Evolutionary conservation across 2,329 filamentous ascomycete genomes (phyloP).

Genomic region (Diaporthe helianthi): DNA sequence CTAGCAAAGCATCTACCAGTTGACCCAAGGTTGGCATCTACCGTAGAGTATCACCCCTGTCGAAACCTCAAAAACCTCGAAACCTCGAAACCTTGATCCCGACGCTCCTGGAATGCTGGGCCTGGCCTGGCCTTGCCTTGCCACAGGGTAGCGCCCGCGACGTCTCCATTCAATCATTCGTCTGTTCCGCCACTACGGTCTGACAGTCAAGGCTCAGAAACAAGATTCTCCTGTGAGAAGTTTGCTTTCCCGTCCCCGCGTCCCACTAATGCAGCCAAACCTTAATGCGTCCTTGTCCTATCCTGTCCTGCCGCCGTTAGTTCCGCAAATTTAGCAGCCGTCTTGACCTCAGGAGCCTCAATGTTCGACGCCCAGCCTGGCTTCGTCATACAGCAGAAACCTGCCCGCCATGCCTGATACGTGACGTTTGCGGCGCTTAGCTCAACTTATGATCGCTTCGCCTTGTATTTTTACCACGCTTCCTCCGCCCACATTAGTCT

Average conservation of each 20-base stretch:
- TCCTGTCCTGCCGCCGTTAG: constrained; percentile 18
- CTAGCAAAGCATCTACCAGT: neutral
- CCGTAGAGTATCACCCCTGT: neutral
- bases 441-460: neutral
- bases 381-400: neutral
- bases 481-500: neutral
- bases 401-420: neutral
- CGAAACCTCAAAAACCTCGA: constrained; percentile 1
- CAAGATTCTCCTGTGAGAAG: constrained; percentile 25
- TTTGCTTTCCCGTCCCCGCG: constrained; percentile 21
- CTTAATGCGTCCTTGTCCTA: constrained; percentile 28
- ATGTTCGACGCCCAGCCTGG: neutral
- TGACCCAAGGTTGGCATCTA: too few species aligned
- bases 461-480: neutral
- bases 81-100: too few species aligned
- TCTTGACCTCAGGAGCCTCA: constrained; percentile 28
- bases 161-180: constrained; percentile 4
- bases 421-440: neutral
- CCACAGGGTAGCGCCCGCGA: constrained; percentile 6
- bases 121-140: constrained; percentile 13
- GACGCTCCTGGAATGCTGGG: neutral
- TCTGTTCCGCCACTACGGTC: constrained; percentile 7
- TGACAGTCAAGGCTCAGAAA: constrained; percentile 19
- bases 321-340: constrained; percentile 10
- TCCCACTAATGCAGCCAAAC: constrained; percentile 27